Evolutionary conservation across 805 yeast species (phyloP).

Genomic region (Saccharomycopsis vini): DNA sequence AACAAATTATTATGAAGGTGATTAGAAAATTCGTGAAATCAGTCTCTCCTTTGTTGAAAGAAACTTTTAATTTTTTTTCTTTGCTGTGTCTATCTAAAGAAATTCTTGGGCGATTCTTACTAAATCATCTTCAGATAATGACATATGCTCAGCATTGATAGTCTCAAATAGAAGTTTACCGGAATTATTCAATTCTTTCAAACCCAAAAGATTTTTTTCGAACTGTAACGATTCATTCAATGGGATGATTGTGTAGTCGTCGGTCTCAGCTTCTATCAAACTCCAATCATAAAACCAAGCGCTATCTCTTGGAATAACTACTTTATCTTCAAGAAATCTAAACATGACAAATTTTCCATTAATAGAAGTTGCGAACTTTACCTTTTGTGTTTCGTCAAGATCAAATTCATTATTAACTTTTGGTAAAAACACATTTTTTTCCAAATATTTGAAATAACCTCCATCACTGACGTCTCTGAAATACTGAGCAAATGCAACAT

Average conservation of each 20-base stretch:
- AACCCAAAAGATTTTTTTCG: slow-evolving; percentile 50
- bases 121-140: slow-evolving; percentile 45
- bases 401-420: slow-evolving; percentile 55
- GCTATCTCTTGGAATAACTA: slow-evolving; percentile 63
- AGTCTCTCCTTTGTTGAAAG: not conserved
- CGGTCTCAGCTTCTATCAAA: slow-evolving; percentile 35
- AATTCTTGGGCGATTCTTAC: slow-evolving; percentile 31
- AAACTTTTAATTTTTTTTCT: not conserved
- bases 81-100: slow-evolving; percentile 27
- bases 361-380: slow-evolving; percentile 33
- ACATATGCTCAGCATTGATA: slow-evolving; percentile 59
- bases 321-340: slow-evolving; percentile 52
- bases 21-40: not conserved
- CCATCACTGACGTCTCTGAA: slow-evolving; percentile 45
- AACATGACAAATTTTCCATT: slow-evolving; percentile 47
- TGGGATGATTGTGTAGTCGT: slow-evolving; percentile 34
- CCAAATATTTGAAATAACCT: slow-evolving; percentile 45
- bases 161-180: slow-evolving; percentile 39
- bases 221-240: slow-evolving; percentile 44
- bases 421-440: slow-evolving; percentile 51
- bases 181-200: slow-evolving; percentile 36
- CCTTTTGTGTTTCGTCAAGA: slow-evolving; percentile 32
- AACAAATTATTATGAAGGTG: not conserved
- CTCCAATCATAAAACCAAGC: slow-evolving; percentile 43
- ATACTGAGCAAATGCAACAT: slow-evolving; percentile 65